Base-by-base conservation (phyloP, 2,329 filamentous ascomycete genomes). In the Diplodia corticola region DNA sequence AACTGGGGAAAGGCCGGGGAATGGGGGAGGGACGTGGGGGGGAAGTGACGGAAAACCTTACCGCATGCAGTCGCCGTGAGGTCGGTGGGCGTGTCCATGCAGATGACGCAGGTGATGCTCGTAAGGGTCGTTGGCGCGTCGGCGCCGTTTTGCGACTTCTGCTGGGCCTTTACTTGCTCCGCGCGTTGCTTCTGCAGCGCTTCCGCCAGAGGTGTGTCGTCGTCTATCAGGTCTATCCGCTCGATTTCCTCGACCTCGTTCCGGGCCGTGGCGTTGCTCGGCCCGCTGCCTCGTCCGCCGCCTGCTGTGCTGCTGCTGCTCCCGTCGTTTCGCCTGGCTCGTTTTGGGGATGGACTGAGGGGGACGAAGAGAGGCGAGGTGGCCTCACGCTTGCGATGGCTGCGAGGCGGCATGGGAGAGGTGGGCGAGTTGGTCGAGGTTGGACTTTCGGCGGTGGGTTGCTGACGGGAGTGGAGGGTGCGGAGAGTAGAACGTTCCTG, bases 61-160 rank as follows among this genome's bases (percentile, higher is more conserved):
- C 86, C 87, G 71, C 87, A 89, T 24, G 81, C 75, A 2, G 87
- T 88, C 3, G 81, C 84, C 2, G 86, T 88, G 10, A 86, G 80
- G 72, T 88, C 82, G 9, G 82, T 86, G 2, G 83, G 85, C 4
- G 78, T 81, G 69, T 89, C 87, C 84, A 89, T 85, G 75, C 87
- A 89, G 24, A 89, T 85, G 51, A 88, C 86, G 72, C 87, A 89
- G 68, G 79, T 85, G 72, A 83, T 83, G 5, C 75, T 81, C 24
- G 77, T 83, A 69, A 84, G 78, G 40, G 78, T 76, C 0, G 75
- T 74, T 20, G 78, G 68, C 28, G 77, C 77, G 59, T 80, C 79
- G 30, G 67, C 54, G 10, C 50, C 51, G 37, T 40, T 28, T 15
- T 64, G 72, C 3, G 73, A 73, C 64, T 69, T 73, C 12, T 78